phyloP scores from a whole-genome alignment of 2,329 filamentous ascomycete species.

The Pseudocercospora fijiensis region DNA sequence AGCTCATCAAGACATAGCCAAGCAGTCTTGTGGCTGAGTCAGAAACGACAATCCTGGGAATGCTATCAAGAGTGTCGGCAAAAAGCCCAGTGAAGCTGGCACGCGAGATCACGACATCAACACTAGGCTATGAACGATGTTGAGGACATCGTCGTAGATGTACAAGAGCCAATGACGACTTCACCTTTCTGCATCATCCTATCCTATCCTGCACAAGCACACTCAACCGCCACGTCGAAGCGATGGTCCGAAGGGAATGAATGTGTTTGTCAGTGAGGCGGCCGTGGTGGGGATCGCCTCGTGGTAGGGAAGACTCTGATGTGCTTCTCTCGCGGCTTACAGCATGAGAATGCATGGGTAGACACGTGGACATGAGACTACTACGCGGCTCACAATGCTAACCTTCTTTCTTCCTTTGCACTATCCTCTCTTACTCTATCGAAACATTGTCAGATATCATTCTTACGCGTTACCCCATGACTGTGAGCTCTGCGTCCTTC shows the following conservation, averaged over 20 bases:
- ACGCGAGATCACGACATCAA: constrained; percentile 13
- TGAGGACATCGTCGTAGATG: constrained; percentile 3
- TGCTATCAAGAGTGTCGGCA: background rate
- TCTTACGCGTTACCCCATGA: background rate
- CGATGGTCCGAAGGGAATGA: constrained; percentile 1
- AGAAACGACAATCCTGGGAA: background rate
- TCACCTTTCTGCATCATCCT: background rate
- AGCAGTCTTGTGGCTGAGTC: background rate
- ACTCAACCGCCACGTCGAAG: background rate
- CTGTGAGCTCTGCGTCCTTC: background rate
- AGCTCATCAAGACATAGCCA: constrained; percentile 6
- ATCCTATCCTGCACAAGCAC: background rate
- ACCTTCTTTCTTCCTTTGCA: background rate
- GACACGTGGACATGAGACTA: background rate
- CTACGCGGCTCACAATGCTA: background rate
- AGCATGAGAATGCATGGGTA: background rate
- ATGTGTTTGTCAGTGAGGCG: background rate
- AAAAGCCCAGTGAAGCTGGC: background rate
- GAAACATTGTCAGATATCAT: background rate
- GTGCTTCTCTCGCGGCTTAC: background rate
- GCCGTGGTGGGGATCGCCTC: background rate
- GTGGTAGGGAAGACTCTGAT: background rate
- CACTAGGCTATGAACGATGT: constrained; percentile 1
- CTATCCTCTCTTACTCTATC: background rate
- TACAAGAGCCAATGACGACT: constrained; percentile 11